Conservation (phyloP, 495 filamentous ascomycete species). For the Mycothermus thermophilus region DNA sequence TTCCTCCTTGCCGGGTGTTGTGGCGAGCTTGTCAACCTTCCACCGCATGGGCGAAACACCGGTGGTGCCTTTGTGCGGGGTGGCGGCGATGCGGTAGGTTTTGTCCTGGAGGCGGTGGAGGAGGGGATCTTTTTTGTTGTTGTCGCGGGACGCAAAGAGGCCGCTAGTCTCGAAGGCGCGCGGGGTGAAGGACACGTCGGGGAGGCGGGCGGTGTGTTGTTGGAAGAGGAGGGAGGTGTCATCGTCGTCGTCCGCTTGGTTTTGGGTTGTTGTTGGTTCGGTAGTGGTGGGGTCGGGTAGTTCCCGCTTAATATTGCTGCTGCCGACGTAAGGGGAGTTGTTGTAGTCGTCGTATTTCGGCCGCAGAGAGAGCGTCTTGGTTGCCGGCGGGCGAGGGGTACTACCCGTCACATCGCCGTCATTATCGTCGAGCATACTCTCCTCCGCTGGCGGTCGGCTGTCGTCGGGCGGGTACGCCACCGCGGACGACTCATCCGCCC, state of each 20-base stretch:
- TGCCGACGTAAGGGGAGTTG: constrained; percentile 54
- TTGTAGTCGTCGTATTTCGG: constrained; percentile 45
- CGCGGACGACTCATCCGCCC: constrained; percentile 19
- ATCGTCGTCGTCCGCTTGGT: constrained; percentile 20
- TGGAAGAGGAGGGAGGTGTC: constrained; percentile 31
- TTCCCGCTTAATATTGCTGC: constrained; percentile 40
- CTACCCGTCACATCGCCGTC: constrained; percentile 37
- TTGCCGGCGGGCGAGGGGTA: constrained; percentile 37
- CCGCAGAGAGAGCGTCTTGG: constrained; percentile 23
- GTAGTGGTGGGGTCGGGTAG: constrained; percentile 6
- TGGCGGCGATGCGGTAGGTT: constrained; percentile 85
- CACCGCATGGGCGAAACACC: constrained; percentile 22
- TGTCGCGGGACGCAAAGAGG: constrained; percentile 10
- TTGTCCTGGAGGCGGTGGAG: constrained; percentile 84
- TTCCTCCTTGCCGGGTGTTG: constrained; percentile 20
- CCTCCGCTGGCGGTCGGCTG: too few species aligned
- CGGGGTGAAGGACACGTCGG: constrained; percentile 44
- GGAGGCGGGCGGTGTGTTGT: constrained; percentile 32
- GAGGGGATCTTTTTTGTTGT: constrained; percentile 49
- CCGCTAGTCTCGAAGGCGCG: constrained; percentile 21
- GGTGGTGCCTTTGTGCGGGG: constrained; percentile 46
- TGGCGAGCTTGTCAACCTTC: constrained; percentile 18
- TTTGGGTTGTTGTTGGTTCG: too few species aligned
- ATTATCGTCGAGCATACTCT: constrained; percentile 39
- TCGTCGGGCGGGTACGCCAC: constrained; percentile 11